Evolutionary conservation across 1,284 basidiomycete genomes (phyloP).

Genomic region (Ganoderma resinaceum): DNA sequence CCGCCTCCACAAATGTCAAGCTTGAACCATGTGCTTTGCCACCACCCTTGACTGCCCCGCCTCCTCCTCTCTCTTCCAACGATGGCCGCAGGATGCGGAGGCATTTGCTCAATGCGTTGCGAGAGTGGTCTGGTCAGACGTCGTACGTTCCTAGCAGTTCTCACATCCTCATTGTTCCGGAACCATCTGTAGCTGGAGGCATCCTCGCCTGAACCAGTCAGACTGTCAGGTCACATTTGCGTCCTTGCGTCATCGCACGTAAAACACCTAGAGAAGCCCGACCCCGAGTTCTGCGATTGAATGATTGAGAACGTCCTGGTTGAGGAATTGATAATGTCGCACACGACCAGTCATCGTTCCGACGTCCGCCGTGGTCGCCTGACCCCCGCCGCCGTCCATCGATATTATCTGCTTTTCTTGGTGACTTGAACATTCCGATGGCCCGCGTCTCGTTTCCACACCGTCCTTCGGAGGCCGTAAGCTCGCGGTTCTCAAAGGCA

Average conservation of each 20-base stretch:
- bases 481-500: not conserved
- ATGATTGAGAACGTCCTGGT: not conserved
- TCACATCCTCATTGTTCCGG: not conserved
- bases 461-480: conserved; percentile 1
- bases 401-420: not conserved
- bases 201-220: not conserved
- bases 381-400: not conserved
- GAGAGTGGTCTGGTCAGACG: not conserved
- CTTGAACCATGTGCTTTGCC: not conserved
- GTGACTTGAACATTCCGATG: not conserved
- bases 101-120: not conserved
- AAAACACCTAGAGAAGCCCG: not conserved
- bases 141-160: not conserved
- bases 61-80: not conserved
- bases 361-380: not conserved
- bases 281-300: not conserved
- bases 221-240: not conserved
- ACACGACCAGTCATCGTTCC: not conserved
- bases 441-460: not conserved
- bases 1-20: not conserved
- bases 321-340: not conserved
- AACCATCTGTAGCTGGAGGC: not conserved
- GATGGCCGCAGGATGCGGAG: not conserved
- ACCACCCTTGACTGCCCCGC: not conserved
- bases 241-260: not conserved